Evolutionary conservation across 2,329 filamentous ascomycete species (phyloP), one percentile per base, ranked within the genome.

Genomic region (Xylaria sp.): DNA sequence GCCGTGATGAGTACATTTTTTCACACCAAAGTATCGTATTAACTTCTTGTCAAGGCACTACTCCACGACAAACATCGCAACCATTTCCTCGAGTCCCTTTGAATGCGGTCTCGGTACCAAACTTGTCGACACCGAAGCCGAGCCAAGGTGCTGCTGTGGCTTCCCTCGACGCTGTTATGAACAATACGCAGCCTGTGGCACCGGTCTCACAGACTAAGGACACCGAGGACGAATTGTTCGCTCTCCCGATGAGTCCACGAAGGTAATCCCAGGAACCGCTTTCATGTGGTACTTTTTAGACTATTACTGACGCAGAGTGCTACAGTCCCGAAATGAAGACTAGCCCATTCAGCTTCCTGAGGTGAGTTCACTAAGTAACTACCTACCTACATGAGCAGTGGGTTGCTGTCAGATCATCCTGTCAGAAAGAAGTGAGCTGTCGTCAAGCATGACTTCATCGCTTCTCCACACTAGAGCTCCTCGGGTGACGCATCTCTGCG

Each of bases 161-260:
- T 3, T 83, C 82, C 0, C 75, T 84, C 39, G 78, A 83, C 62
- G 81, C 82, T 25, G 75, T 84, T 46, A 75, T 87, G 3, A 79
- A 80, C 60, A 68, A 67, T 59, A 46, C 59, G 20, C 68, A 69
- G 13, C 68, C 68, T 23, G 54, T 41, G 3, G 60, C 49, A n/a
- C 59, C 69, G 25, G 62, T 70, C 13, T 66, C 73, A 20, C 71
- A 77, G 59, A 79, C 80, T 68, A 78, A 82, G 67, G 88, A 91
- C 49, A 87, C 86, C 0, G 91, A 94, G 73, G 94, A 97, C 67
- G 94, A 92, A 49, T 84, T 97, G 2, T 98, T 98, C 77, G 94
- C 94, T 0, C 86, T 97, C 62, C 94, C 93, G 1, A 89, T 97
- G 82, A 95, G 92, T 76, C 94, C 94, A 0, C 86, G 94, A 60